phyloP scores from a whole-genome alignment of 2,329 filamentous ascomycete genomes.

The Metarhizium robertsii region DNA sequence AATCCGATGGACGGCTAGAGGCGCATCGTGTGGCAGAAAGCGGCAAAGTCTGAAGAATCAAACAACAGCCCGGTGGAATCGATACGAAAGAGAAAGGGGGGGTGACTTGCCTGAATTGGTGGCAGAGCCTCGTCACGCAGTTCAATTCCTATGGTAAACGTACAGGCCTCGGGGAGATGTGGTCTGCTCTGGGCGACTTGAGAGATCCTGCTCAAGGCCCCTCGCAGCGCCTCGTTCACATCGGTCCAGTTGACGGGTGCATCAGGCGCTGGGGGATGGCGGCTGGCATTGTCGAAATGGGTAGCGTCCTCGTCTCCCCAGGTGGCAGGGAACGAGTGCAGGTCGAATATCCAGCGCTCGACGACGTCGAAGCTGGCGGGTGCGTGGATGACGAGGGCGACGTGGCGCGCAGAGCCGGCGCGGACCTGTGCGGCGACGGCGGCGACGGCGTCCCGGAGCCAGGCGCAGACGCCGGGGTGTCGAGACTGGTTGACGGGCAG shows the following conservation, averaged over 20 bases:
- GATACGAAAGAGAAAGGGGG: background rate
- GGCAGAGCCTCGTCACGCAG: conserved; percentile 50
- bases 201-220: conserved; percentile 52
- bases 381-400: conserved; percentile 40
- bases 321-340: conserved; percentile 36
- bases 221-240: conserved; percentile 64
- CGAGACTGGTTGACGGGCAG: conserved; percentile 76
- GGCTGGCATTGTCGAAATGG: background rate
- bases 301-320: conserved; percentile 6
- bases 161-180: conserved; percentile 53
- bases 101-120: conserved; percentile 44
- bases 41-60: background rate
- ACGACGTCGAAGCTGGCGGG: conserved; percentile 31
- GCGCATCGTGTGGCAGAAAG: background rate
- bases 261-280: conserved; percentile 17
- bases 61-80: background rate
- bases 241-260: conserved; percentile 42
- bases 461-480: conserved; percentile 76
- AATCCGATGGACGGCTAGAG: background rate
- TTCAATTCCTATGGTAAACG: conserved; percentile 70
- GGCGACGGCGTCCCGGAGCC: conserved; percentile 72
- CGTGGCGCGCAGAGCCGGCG: conserved; percentile 36
- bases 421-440: conserved; percentile 64
- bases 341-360: conserved; percentile 55
- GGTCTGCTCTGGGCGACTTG: conserved; percentile 48